Percentiles rank a stretch among this genome's conserved stretches.
Evolutionary conservation across 345 rosid genomes (phyloP).

Genomic region (Dipteronia sinensis): DNA sequence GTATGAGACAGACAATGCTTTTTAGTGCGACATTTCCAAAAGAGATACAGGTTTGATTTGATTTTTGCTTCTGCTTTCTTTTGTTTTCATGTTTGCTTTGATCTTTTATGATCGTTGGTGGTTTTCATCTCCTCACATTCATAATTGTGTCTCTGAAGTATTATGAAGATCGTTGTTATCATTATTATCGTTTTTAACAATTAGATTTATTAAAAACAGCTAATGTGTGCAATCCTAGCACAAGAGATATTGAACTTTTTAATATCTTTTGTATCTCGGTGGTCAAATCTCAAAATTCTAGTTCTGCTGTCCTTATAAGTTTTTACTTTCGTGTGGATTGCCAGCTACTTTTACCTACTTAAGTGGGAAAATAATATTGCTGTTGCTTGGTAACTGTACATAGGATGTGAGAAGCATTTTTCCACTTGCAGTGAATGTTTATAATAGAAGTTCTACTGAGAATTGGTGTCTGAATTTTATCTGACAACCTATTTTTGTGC

Average conservation of each 20-base stretch:
- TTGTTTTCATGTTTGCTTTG: background rate
- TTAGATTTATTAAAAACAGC: background rate
- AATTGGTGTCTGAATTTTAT: background rate
- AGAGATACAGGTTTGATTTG: constrained; percentile 81
- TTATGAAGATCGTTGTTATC: too few species aligned
- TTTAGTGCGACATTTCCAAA: constrained; percentile 98
- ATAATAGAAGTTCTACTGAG: background rate
- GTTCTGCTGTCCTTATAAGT: background rate
- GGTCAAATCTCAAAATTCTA: background rate
- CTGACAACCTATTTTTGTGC: background rate
- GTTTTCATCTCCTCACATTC: background rate
- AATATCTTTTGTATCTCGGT: background rate
- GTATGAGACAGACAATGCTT: constrained; percentile 86
- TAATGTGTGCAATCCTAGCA: background rate
- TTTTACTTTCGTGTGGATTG: background rate
- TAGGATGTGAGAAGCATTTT: background rate
- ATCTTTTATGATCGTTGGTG: background rate
- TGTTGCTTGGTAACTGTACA: background rate
- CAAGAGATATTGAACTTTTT: background rate
- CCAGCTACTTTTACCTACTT: background rate
- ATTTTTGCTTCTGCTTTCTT: background rate
- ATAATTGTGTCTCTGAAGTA: background rate
- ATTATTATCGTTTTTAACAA: background rate
- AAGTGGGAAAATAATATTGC: background rate
- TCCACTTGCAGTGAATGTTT: background rate